Evolutionary conservation across 2,329 filamentous ascomycete genomes (phyloP).

Genomic region (Raffaelea deltoideospora): DNA sequence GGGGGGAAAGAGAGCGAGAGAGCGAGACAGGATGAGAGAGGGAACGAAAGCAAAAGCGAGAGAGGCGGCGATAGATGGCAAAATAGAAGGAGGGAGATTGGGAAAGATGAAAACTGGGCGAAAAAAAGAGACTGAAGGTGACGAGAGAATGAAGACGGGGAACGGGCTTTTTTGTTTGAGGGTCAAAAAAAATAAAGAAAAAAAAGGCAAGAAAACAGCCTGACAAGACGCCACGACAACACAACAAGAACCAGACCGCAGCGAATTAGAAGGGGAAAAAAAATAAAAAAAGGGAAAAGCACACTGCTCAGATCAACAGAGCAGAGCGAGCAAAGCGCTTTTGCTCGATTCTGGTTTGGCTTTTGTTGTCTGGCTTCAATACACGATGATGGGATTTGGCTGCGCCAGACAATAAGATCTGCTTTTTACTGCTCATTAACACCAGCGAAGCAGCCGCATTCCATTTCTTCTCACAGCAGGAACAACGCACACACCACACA

Average conservation of each 20-base stretch:
- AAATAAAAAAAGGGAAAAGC: not conserved
- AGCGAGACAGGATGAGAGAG: not conserved
- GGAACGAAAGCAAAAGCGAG: not conserved
- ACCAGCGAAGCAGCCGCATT: slow-evolving; percentile 11
- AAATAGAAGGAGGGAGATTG: not conserved
- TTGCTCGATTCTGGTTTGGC: no score
- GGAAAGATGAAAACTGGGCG: no score
- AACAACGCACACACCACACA: no score
- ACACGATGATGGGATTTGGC: slow-evolving; percentile 4
- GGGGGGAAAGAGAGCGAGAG: not conserved
- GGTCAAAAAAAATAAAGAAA: not conserved
- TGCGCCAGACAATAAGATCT: slow-evolving; percentile 10
- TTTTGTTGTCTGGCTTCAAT: not conserved
- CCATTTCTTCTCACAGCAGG: no score
- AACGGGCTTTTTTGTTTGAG: not conserved
- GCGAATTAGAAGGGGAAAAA: not conserved
- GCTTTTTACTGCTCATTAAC: slow-evolving; percentile 12
- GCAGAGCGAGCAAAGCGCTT: not conserved
- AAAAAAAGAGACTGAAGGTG: no score
- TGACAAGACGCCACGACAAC: not conserved
- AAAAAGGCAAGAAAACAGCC: not conserved
- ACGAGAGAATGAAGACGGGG: not conserved
- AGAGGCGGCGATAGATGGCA: not conserved
- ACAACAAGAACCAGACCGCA: not conserved
- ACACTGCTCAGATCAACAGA: not conserved